Base-by-base conservation (phyloP, 2,329 filamentous ascomycete species). In the Dactylonectria macrodidyma region DNA sequence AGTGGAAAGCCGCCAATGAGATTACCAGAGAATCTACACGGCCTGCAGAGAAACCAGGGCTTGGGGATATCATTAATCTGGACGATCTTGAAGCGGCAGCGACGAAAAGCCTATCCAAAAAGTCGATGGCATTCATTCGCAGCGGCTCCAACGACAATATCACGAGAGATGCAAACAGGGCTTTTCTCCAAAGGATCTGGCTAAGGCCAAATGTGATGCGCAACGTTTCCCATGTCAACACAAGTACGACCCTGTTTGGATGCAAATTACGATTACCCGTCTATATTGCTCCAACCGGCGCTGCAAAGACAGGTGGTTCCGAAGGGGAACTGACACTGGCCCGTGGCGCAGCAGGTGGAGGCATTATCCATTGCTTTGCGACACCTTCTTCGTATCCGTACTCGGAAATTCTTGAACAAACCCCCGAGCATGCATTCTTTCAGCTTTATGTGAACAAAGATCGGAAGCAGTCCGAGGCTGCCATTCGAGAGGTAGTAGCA, bases 381-480 rank as follows among this genome's bases (percentile, higher is more conserved):
- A 92, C 89, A 12, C 89, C 87, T 58, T 89, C 89, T 1, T 89
- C 87, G 1, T 91, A 86, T 70, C 84, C 89, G 0, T 81, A 90
- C 44, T 76, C 82, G 1, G 88, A 90, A 61, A 86, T 92, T 34
- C 80, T 84, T 62, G 70, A 65, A 3, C 71, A 62, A 11, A 72
- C 69, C 0, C 47, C 58, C 4, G 19, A 50, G 3, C 59, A 67
- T 9, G 58, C 68, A 4, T 89, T 90, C 81, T 90, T 90, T 74
- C 89, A 91, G 75, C 81, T 92, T 6, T 92, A 91, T 72, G 87
- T 91, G 58, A 86, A 90, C 77, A 87, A 86, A 71, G 82, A 89
- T 68, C 82, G 88, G 0, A 62, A 75, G 9, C 86, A 88, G 65
- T 87, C 87, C 16, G 85, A 85, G 68, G 79, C 79, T 1, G 77